A percentile compares a stretch with the other conserved stretches of the same genome.
Evolutionary conservation across 106 monocot species (phyloP).

Genomic region (Dioscorea dumetorum): DNA sequence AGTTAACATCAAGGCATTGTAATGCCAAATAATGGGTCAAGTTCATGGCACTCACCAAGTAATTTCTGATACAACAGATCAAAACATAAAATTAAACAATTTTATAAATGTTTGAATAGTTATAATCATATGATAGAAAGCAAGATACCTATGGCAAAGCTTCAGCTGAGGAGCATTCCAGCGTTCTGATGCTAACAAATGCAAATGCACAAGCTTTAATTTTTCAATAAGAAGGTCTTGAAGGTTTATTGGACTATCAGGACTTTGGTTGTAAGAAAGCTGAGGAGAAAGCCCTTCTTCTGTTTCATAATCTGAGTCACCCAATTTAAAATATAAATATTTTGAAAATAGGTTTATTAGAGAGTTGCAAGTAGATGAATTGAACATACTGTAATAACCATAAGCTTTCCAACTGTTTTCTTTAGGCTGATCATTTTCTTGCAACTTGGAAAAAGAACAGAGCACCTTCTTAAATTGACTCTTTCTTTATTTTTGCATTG

Average conservation of each 20-base stretch:
- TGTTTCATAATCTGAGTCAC: not conserved
- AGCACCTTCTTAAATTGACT: not conserved
- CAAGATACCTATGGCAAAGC: slow-evolving; percentile 1
- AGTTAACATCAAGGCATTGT: slow-evolving; percentile 19
- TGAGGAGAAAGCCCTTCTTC: not conserved
- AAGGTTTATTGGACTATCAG: not conserved
- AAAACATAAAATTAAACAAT: not conserved
- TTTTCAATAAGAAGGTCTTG: slow-evolving; percentile 1
- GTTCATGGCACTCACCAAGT: slow-evolving; percentile 37
- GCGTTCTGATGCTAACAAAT: slow-evolving; percentile 16
- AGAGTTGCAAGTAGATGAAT: not conserved
- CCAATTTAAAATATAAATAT: not conserved
- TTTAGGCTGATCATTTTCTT: not conserved
- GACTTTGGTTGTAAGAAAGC: not conserved
- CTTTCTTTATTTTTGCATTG: not conserved
- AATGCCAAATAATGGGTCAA: slow-evolving; percentile 52
- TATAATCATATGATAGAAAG: not conserved
- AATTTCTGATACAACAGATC: slow-evolving; percentile 15
- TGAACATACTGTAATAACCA: not conserved
- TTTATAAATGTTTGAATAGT: not conserved
- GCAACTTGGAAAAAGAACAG: not conserved
- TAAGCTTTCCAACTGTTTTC: not conserved
- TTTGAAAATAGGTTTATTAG: not conserved
- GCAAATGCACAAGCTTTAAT: slow-evolving; percentile 9
- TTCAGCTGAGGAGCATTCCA: slow-evolving; percentile 16